phyloP scores from a whole-genome alignment of 805 yeast genomes.

The Starmera amethionina region DNA sequence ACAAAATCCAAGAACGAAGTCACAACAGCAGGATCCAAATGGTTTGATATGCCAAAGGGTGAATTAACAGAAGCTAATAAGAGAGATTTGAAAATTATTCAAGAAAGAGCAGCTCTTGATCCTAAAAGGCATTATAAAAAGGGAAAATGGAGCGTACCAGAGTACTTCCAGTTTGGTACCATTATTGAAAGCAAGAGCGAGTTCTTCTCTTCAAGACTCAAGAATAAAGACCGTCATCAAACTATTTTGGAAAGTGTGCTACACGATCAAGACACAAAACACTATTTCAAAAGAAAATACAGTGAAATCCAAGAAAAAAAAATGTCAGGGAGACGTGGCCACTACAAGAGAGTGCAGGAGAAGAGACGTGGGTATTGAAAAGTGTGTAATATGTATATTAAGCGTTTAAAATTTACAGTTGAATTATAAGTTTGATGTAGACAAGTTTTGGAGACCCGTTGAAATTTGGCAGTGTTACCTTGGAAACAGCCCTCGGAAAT shows the following conservation, averaged over 20 bases:
- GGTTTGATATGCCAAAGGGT: constrained; percentile 77
- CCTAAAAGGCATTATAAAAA: constrained; percentile 94
- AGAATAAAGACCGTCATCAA: constrained; percentile 61
- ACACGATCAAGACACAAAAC: constrained; percentile 56
- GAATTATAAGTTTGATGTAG: not conserved
- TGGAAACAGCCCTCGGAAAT: no score
- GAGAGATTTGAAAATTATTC: constrained; percentile 68
- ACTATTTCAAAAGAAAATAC: constrained; percentile 80
- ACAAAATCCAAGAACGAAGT: constrained; percentile 10
- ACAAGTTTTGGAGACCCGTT: no score
- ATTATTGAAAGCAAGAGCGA: constrained; percentile 77
- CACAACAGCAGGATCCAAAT: constrained; percentile 41
- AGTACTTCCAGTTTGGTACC: constrained; percentile 82
- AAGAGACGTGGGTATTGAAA: constrained; percentile 41
- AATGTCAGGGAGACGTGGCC: constrained; percentile 56
- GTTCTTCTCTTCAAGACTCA: constrained; percentile 56
- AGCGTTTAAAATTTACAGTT: not conserved
- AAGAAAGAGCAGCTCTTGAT: constrained; percentile 85
- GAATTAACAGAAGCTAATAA: constrained; percentile 64
- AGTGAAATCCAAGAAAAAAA: constrained; percentile 61
- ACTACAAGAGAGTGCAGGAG: constrained; percentile 52
- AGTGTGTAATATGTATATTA: not conserved
- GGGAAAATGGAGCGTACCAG: constrained; percentile 69
- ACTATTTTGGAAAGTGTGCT: constrained; percentile 78
- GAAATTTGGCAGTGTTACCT: no score